Percentiles rank a stretch among this genome's conserved stretches.
Evolutionary conservation across 805 yeast species (phyloP).

Genomic region (Hanseniaspora osmophila): DNA sequence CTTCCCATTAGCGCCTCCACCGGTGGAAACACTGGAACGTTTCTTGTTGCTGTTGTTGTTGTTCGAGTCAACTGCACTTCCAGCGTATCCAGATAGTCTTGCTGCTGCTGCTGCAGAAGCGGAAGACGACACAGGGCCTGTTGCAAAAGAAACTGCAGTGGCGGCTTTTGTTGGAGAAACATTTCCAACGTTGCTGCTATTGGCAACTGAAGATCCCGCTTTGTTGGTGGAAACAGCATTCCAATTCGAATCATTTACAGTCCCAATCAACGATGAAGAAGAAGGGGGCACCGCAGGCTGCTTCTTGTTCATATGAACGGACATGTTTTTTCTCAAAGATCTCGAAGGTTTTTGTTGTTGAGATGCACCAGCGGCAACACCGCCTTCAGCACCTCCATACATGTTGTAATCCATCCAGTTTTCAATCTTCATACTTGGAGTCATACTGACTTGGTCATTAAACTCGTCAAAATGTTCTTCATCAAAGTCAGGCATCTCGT

Average conservation of each 20-base stretch:
- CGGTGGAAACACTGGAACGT: slow-evolving; percentile 2
- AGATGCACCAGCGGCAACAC: slow-evolving; percentile 3
- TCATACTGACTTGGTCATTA: slow-evolving; percentile 11
- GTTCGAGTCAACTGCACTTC: too few species aligned
- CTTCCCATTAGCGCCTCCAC: slow-evolving; percentile 19
- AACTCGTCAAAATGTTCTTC: not conserved
- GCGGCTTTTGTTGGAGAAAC: too few species aligned
- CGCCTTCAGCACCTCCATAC: slow-evolving; percentile 10
- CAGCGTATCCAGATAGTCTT: too few species aligned
- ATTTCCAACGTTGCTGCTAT: too few species aligned
- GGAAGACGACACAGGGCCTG: too few species aligned
- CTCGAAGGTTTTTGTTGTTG: not conserved
- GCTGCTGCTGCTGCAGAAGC: too few species aligned
- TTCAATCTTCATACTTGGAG: slow-evolving; percentile 19
- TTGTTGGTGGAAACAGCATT: slow-evolving; percentile 5
- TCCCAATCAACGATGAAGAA: slow-evolving; percentile 10
- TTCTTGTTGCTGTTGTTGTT: too few species aligned
- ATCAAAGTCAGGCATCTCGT: slow-evolving; percentile 6
- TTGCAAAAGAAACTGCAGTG: too few species aligned
- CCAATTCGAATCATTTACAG: slow-evolving; percentile 11
- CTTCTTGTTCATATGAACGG: slow-evolving; percentile 2
- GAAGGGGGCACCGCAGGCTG: not conserved
- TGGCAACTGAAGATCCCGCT: slow-evolving; percentile 2
- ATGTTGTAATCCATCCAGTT: slow-evolving; percentile 22
- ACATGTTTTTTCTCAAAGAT: slow-evolving; percentile 7